Evolutionary conservation across 106 monocot species (phyloP), one percentile per base, ranked within the genome.

Genomic region (Dendrobium chrysotoxum): DNA sequence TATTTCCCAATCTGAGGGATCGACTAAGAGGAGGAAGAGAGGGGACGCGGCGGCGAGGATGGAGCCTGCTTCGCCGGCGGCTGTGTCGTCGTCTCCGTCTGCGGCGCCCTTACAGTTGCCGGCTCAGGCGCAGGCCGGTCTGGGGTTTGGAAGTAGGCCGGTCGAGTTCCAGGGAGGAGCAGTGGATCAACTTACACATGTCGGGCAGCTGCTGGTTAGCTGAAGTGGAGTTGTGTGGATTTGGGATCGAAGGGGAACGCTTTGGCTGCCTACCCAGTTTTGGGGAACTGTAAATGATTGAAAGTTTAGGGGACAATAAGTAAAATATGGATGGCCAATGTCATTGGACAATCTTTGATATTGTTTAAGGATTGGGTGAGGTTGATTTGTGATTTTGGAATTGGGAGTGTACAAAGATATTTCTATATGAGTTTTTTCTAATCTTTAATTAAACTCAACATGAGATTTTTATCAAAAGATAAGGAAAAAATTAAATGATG

Each of bases 1-100:
- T 11, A 42, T 46, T 53, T 77, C 53, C 3, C 25, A 25, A 31
- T 50, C 77, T 1, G 20, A 46, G n/a, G 23, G 20, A 17, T 82
- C 82, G 17, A 44, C 70, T 9, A 82, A 82, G 66, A 45, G 78
- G 71, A 68, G 78, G 64, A 82, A 45, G 54, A 77, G 70, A 64
- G 76, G 50, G n/a, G 40, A 35, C 21, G 39, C 77, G 2, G 35
- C 38, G 15, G 39, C 39, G 72, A 9, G 65, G 1, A 16, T 26
- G 23, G 41, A 16, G 4, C 39, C 5, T 41, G n/a, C 13, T 10
- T 40, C 74, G 40, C 41, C 74, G 39, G 15, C 71, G 71, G 17
- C 17, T 0, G 71, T 28, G 17, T 4, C 5, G 5, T 41, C 74
- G 5, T 17, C 40, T 75, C 74, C 41, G 39, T 5, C 40, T 40